phyloP scores from a whole-genome alignment of 768 basidiomycete species.

The Trametes gibbosa region DNA sequence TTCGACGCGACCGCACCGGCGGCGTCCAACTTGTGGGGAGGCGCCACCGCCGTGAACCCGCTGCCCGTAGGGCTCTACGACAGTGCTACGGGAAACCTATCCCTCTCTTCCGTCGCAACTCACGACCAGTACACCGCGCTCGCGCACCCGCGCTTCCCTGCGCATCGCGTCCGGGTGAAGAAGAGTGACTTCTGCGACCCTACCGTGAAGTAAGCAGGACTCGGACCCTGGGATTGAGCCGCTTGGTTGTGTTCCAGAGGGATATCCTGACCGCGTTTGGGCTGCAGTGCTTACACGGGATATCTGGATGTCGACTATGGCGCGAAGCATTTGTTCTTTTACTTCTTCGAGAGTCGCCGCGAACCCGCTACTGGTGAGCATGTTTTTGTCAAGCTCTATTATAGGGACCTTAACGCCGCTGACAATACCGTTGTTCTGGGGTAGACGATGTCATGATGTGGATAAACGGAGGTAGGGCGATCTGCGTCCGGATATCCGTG shows the following conservation, averaged over 20 bases:
- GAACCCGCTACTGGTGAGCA: slow-evolving; percentile 38
- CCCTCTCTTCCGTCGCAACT: slow-evolving; percentile 28
- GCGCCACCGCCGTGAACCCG: neutral
- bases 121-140: slow-evolving; percentile 23
- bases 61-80: neutral
- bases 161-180: slow-evolving; percentile 56
- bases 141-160: slow-evolving; percentile 48
- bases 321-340: slow-evolving; percentile 53
- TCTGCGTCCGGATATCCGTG: neutral
- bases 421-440: neutral
- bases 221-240: neutral
- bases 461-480: slow-evolving; percentile 53
- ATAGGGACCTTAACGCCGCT: neutral
- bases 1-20: neutral
- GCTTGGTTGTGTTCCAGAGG: neutral
- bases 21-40: neutral
- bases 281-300: slow-evolving; percentile 42
- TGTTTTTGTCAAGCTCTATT: too few species aligned
- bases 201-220: slow-evolving; percentile 48
- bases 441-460: slow-evolving; percentile 68
- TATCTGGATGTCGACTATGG: slow-evolving; percentile 49
- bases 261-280: neutral
- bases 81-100: slow-evolving; percentile 5
- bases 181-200: slow-evolving; percentile 62
- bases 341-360: slow-evolving; percentile 58